Base-by-base conservation (phyloP, 2,329 filamentous ascomycete species). In the Xylariaceae sp. region DNA sequence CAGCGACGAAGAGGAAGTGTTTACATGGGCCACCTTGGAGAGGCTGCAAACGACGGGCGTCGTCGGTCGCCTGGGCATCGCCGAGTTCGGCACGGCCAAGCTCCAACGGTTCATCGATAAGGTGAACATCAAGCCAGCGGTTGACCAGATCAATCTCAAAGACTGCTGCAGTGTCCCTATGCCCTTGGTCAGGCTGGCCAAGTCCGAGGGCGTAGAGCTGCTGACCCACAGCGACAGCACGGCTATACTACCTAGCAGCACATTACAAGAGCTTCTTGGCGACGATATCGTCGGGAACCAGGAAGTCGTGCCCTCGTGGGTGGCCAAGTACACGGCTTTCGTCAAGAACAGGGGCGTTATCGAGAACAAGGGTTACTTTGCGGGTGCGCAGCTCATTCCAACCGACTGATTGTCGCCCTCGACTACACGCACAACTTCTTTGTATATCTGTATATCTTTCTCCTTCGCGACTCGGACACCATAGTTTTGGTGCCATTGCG, bases 341-440 rank as follows among this genome's bases (percentile, higher is more conserved):
- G 89, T 97, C 38, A 87, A 88, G 68, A 87, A 97, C 66, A 79
- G 94, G 47, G 94, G 94, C 12, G 94, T 99, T 9, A 92, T 99
- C 57, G 94, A 99, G 75, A 96, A 94, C 66, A 99, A 97, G 75
- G 94, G 94, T 7, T 97, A 96, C 70, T 96, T 96, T 74, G 92
- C 92, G 1, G 83, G 85, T 17, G 92, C 91, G 3, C 85, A 90
- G 64, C 69, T 94, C 57, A 73, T 74, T 42, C 73, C 75, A 48
- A 51, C 53, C 10, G 53, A 18, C 49, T 39, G 35, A 12, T 31
- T 14, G 33, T 35, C 12, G 32, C 30, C 11, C 30, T 15, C 35
- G 18, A 44, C 45, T 31, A 40, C 39, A 36, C 45, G 10, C 27
- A 15, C 45, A 27, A 7, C 22, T 27, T n/a, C 11, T 39, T 18